phyloP scores from a whole-genome alignment of 2,329 filamentous ascomycete species.

The Colletotrichum trifolii region DNA sequence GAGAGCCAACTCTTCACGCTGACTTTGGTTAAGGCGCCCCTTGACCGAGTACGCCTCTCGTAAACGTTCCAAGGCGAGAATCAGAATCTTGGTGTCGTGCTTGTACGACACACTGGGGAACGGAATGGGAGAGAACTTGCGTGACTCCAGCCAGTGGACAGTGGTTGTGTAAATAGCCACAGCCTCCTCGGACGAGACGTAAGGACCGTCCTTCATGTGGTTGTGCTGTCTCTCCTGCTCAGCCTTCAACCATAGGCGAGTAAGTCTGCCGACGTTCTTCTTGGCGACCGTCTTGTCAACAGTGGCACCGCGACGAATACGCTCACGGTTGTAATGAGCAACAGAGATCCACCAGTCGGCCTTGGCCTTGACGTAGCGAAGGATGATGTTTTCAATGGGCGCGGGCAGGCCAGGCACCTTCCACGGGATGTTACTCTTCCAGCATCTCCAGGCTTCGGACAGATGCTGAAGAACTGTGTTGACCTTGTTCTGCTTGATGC shows the following conservation, averaged over 20 bases:
- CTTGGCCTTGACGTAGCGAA: slow-evolving; percentile 98
- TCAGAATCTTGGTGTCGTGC: slow-evolving; percentile 98
- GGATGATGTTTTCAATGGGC: slow-evolving; percentile 97
- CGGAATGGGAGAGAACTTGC: slow-evolving; percentile 98
- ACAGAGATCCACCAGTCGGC: slow-evolving; percentile 99
- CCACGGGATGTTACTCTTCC: slow-evolving; percentile 99
- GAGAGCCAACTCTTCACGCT: slow-evolving; percentile 93
- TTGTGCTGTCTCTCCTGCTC: slow-evolving; percentile 99
- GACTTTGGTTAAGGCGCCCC: slow-evolving; percentile 94
- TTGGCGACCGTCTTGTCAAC: slow-evolving; percentile 99
- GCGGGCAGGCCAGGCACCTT: slow-evolving; percentile 97
- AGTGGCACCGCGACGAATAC: slow-evolving; percentile 94
- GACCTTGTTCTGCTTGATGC: slow-evolving; percentile 99
- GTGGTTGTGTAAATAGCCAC: slow-evolving; percentile 99
- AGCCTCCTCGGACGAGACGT: slow-evolving; percentile 97
- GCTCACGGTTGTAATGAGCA: slow-evolving; percentile 97
- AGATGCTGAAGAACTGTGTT: slow-evolving; percentile 97
- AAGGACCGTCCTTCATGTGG: slow-evolving; percentile 98
- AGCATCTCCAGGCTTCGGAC: slow-evolving; percentile 98
- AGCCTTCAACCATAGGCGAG: slow-evolving; percentile 95
- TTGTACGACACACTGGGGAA: slow-evolving; percentile 99
- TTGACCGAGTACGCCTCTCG: slow-evolving; percentile 98
- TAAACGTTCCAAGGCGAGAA: slow-evolving; percentile 90
- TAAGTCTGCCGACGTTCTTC: slow-evolving; percentile 96
- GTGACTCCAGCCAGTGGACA: slow-evolving; percentile 97